Conservation (phyloP, 306 rosid species). For the Cucumis cinereus region DNA sequence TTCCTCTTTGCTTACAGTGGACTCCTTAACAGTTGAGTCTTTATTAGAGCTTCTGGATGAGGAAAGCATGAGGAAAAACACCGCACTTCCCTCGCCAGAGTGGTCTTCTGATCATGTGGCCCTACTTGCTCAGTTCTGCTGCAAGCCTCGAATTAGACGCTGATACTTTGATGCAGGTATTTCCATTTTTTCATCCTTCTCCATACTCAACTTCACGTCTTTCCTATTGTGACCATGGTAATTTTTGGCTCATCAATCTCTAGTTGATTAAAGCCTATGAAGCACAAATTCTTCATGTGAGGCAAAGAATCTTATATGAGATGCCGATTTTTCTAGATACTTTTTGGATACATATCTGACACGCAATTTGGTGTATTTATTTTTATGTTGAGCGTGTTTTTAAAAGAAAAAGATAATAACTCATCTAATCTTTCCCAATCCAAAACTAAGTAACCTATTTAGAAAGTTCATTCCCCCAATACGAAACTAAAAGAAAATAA, state of each 20-base stretch:
- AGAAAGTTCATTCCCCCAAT: too few relatives aligned
- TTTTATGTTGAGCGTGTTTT: too few relatives aligned
- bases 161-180: slow-evolving; percentile 23
- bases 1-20: slow-evolving; percentile 39
- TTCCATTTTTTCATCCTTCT: not conserved
- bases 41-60: slow-evolving; percentile 90
- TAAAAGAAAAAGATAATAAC: too few relatives aligned
- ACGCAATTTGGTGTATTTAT: too few relatives aligned
- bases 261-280: not conserved
- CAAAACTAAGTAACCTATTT: too few relatives aligned
- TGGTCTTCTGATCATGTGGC: slow-evolving; percentile 99
- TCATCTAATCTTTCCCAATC: too few relatives aligned
- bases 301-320: too few relatives aligned
- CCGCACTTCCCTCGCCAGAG: slow-evolving; percentile 98
- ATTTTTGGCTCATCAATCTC: not conserved
- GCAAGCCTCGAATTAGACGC: slow-evolving; percentile 75
- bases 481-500: too few relatives aligned
- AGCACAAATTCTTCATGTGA: too few relatives aligned
- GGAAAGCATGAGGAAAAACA: slow-evolving; percentile 91
- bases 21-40: slow-evolving; percentile 82
- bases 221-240: not conserved
- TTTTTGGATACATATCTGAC: too few relatives aligned
- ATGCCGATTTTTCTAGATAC: too few relatives aligned
- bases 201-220: not conserved
- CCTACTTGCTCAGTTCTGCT: slow-evolving; percentile 81